A percentile compares a stretch with the other conserved stretches of the same genome.
phyloP scores from a whole-genome alignment of 768 basidiomycete species.

The Agrocybe chaxingu region DNA sequence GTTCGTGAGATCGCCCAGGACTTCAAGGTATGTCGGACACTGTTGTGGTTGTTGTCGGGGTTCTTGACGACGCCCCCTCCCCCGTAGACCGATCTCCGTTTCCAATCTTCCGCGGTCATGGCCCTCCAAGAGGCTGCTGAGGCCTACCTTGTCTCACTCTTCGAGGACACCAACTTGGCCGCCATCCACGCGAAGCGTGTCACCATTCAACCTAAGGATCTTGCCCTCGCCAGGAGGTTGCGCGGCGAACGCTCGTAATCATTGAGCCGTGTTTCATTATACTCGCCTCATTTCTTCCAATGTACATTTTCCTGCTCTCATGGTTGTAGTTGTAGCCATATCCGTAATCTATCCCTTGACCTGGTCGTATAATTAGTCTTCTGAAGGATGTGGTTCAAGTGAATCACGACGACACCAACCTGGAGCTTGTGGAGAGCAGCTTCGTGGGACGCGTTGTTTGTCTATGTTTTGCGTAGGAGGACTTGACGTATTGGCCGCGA shows the following conservation, averaged over 20 bases:
- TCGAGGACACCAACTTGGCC: slow-evolving; percentile 66
- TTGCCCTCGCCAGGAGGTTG: slow-evolving; percentile 44
- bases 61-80: neutral
- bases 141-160: slow-evolving; percentile 72
- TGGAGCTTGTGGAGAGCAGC: too few species aligned
- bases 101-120: slow-evolving; percentile 70
- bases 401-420: too few species aligned
- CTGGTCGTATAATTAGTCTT: too few species aligned
- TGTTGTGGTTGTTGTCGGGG: neutral
- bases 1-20: slow-evolving; percentile 82
- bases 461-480: slow-evolving; percentile 12
- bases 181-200: slow-evolving; percentile 61
- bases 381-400: too few species aligned
- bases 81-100: slow-evolving; percentile 65
- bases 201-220: slow-evolving; percentile 62
- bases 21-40: slow-evolving; percentile 51
- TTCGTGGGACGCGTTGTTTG: slow-evolving; percentile 18
- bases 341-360: neutral
- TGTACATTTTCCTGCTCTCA: slow-evolving; percentile 1
- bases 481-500: neutral
- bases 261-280: slow-evolving; percentile 5
- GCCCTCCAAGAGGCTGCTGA: slow-evolving; percentile 66
- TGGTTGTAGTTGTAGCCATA: slow-evolving; percentile 14
- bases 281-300: slow-evolving; percentile 6
- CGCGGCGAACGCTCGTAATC: slow-evolving; percentile 32